phyloP scores from a whole-genome alignment of 352 stramenopile species.

The Pythium brachiatum region DNA sequence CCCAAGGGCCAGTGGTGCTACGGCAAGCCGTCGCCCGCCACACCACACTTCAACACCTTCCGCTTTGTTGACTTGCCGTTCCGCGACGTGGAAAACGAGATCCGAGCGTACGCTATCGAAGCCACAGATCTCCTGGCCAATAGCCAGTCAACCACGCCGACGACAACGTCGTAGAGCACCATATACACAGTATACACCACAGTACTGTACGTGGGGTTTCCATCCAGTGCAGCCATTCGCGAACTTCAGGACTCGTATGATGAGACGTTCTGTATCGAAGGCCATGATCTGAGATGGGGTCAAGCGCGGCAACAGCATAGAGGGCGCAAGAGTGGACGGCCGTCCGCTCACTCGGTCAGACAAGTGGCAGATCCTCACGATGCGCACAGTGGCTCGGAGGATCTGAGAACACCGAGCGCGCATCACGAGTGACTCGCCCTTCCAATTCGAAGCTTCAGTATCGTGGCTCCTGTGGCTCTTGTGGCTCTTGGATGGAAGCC shows the following conservation, averaged over 20 bases:
- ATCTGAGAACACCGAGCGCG: too few species aligned
- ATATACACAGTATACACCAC: neutral
- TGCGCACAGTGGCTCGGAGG: too few species aligned
- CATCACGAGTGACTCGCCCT: too few species aligned
- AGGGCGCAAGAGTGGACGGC: slow-evolving; percentile 22
- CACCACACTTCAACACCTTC: slow-evolving; percentile 25
- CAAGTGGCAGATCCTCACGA: too few species aligned
- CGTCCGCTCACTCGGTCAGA: neutral
- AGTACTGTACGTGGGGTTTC: too few species aligned
- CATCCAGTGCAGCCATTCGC: too few species aligned
- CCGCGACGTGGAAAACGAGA: slow-evolving; percentile 22
- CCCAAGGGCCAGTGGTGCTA: slow-evolving; percentile 57
- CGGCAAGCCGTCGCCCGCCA: slow-evolving; percentile 31
- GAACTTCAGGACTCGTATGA: neutral
- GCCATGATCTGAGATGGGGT: slow-evolving; percentile 1
- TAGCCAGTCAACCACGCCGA: neutral
- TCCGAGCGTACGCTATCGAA: slow-evolving; percentile 21
- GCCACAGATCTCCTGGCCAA: slow-evolving; percentile 15
- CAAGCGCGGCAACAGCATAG: neutral
- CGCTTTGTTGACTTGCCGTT: slow-evolving; percentile 20
- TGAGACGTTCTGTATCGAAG: too few species aligned
- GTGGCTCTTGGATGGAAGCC: neutral
- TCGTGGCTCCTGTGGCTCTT: neutral
- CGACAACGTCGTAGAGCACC: neutral
- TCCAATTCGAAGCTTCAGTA: neutral